Evolutionary conservation across 2,329 filamentous ascomycete genomes (phyloP), one percentile per base, ranked within the genome.

Genomic region (Metarhizium robertsii): DNA sequence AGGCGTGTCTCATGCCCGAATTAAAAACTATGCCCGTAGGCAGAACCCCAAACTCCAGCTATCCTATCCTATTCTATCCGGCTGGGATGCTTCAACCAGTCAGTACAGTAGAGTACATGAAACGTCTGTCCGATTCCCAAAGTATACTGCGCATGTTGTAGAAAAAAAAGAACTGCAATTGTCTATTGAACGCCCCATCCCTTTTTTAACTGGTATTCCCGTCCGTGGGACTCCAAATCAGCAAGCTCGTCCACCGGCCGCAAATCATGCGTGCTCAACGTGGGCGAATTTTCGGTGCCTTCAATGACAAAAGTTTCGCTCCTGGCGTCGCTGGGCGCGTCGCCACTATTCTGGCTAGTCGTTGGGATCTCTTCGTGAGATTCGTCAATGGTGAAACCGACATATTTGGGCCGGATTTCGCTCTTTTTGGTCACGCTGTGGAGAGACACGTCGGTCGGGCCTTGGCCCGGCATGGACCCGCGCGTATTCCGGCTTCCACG

Each of bases 241-340:
- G 65, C 62, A 16, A 68, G 64, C 25, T 66, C 61, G 2, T 71
- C 66, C 18, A 65, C 55, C 1, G 66, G 65, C 11, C 59, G 48
- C 53, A 60, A 16, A 53, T 61, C 50, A 43, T 63, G 42, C 13
- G 61, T 61, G 32, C 61, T 61, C 59, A 61, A 63, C n/a, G 61
- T 56, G 2, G 65, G 62, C 1, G 58, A 62, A 4, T 56, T 54
- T 11, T 59, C 58, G 18, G 64, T 62, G 30, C 68, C 68, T 54
- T 72, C 66, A 18, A 71, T 70, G 49, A 73, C 61, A 53, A 68
- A 69, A 46, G 69, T 61, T 50, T 73, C 71, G 60, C 69, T 72
- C 36, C 63, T 67, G 40, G 60, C 62, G 11, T 66, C 61, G 30
- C 56, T 63, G 8, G 59, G 54, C 38, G 58, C 20, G 47, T 53